A percentile compares a stretch with the other conserved stretches of the same genome.
Evolutionary conservation across 1,139 yeast genomes (phyloP).

Genomic region (Arxiozyma telluris): DNA sequence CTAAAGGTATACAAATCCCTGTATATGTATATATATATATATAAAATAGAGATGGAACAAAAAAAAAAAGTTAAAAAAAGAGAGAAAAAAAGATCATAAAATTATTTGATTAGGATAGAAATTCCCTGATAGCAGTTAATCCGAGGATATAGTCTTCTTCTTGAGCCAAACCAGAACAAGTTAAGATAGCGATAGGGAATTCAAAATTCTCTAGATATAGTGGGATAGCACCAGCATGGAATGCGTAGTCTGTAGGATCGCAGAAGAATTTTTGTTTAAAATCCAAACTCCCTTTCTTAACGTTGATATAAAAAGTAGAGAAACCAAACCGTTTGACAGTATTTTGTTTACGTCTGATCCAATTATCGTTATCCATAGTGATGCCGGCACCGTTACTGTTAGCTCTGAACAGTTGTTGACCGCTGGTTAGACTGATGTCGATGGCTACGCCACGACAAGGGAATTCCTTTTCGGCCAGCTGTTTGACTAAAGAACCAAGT

Average conservation of each 20-base stretch:
- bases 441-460: conserved; percentile 38
- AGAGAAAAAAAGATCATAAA: no score
- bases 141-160: conserved; percentile 27
- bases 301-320: conserved; percentile 48
- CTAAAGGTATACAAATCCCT: not conserved
- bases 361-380: conserved; percentile 45
- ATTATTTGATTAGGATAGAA: not conserved
- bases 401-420: conserved; percentile 47
- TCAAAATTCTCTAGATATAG: conserved; percentile 39
- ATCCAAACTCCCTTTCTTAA: conserved; percentile 29
- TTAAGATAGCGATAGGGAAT: conserved; percentile 44
- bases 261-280: conserved; percentile 35
- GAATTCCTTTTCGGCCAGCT: conserved; percentile 15
- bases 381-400: conserved; percentile 37
- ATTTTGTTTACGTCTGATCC: conserved; percentile 49
- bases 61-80: no score
- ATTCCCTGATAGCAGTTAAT: conserved; percentile 11
- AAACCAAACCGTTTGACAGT: conserved; percentile 45
- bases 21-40: not conserved
- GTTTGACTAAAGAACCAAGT: conserved; percentile 19
- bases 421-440: conserved; percentile 41
- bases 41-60: not conserved
- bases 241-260: conserved; percentile 42
- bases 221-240: conserved; percentile 59
- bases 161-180: conserved; percentile 47